A percentile compares a stretch with the other conserved stretches of the same genome.
Conservation (phyloP, 2,329 filamentous ascomycete genomes). For the Penicillium sp. region DNA sequence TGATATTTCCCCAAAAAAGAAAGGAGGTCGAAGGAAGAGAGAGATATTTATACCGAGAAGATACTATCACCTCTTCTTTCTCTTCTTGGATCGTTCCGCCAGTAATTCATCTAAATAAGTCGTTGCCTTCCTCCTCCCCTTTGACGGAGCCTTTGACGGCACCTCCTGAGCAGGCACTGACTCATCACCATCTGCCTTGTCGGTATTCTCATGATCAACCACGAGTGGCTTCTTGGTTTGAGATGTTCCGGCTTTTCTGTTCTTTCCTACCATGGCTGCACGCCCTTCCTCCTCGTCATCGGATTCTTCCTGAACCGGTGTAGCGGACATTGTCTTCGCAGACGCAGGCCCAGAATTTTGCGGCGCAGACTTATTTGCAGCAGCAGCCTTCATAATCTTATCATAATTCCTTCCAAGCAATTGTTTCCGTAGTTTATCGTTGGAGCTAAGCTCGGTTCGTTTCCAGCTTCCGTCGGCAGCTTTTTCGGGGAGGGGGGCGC, state of each 20-base stretch:
- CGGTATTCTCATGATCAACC: constrained; percentile 1
- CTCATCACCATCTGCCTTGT: constrained; percentile 3
- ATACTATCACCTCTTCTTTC: constrained; percentile 40
- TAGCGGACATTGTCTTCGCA: constrained; percentile 17
- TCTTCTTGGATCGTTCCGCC: constrained; percentile 49
- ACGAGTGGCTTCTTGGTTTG: constrained; percentile 3
- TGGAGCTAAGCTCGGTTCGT: constrained; percentile 40
- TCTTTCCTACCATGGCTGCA: constrained; percentile 38
- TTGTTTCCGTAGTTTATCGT: constrained; percentile 47
- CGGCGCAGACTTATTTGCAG: constrained; percentile 5
- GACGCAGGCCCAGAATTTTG: neutral
- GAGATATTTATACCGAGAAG: neutral
- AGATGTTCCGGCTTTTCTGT: constrained; percentile 11
- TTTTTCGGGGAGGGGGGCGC: constrained; percentile 45
- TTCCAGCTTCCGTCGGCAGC: constrained; percentile 42
- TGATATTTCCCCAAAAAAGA: neutral
- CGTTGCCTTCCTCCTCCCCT: constrained; percentile 39
- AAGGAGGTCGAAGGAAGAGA: neutral
- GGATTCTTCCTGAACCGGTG: constrained; percentile 24
- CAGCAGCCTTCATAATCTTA: constrained; percentile 39
- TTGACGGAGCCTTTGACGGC: constrained; percentile 16
- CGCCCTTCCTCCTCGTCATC: constrained; percentile 45
- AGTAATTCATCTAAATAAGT: constrained; percentile 57
- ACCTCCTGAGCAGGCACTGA: constrained; percentile 4
- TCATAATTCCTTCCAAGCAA: constrained; percentile 45